A percentile compares a stretch with the other conserved stretches of the same genome.
Conservation (phyloP, 2,329 filamentous ascomycete species). For the Trichocomaceae sp. region DNA sequence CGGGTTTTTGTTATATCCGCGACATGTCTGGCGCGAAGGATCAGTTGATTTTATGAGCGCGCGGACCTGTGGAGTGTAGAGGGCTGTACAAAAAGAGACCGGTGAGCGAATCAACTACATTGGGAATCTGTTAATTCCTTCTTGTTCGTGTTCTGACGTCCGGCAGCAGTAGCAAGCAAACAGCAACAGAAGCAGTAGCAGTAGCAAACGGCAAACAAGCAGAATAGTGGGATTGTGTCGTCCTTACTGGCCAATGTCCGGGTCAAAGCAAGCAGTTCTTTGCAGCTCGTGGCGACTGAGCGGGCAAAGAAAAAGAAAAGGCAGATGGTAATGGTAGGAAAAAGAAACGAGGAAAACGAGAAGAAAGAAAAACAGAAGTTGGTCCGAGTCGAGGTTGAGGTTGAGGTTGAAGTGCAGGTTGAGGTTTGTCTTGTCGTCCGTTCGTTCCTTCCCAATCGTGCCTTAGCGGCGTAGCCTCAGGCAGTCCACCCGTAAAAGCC, state of each 20-base stretch:
- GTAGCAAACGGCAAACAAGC: background rate
- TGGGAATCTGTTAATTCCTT: background rate
- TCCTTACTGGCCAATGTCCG: background rate
- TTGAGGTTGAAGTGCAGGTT: background rate
- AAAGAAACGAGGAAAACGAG: background rate
- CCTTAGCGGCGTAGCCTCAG: background rate
- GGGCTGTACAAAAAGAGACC: background rate
- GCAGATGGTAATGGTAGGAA: background rate
- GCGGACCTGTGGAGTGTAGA: background rate
- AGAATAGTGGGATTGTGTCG: no score
- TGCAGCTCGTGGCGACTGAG: background rate
- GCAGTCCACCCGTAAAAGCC: background rate
- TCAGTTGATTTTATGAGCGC: background rate
- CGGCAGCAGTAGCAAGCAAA: background rate
- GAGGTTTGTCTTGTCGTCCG: background rate
- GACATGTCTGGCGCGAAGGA: background rate
- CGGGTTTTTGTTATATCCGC: background rate
- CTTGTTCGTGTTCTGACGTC: background rate
- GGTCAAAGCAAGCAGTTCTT: background rate
- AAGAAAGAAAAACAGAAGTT: background rate
- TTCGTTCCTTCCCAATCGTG: background rate
- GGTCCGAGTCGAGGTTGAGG: no score
- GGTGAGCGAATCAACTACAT: background rate
- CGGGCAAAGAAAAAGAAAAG: background rate
- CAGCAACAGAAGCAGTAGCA: no score